A percentile compares a stretch with the other conserved stretches of the same genome.
Conservation (phyloP, 768 basidiomycete genomes). For the Leccinellum rugosiceps region DNA sequence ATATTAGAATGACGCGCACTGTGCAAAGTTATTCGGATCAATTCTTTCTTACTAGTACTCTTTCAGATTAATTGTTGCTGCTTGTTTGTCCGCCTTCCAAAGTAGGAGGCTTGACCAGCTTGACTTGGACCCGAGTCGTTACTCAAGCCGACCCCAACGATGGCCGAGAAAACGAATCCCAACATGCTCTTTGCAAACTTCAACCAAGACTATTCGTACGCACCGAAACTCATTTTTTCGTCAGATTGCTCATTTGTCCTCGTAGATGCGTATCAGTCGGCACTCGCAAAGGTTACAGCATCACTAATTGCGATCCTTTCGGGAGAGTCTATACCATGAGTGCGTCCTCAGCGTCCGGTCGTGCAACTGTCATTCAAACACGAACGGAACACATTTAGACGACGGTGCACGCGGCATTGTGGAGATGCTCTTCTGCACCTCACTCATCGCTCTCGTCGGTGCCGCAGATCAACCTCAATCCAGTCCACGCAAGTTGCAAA, state of each 20-base stretch:
- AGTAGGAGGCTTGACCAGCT: neutral
- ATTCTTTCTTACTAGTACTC: too few relatives aligned
- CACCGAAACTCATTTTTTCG: neutral
- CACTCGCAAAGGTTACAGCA: conserved; percentile 92
- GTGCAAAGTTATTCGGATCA: neutral
- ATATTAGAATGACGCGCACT: neutral
- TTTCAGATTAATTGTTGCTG: conserved; percentile 1
- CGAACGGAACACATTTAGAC: conserved; percentile 42
- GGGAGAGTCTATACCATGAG: conserved; percentile 94
- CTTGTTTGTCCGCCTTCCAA: conserved; percentile 17
- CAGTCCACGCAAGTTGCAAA: conserved; percentile 91
- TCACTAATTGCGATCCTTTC: conserved; percentile 98
- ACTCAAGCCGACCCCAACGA: conserved; percentile 18
- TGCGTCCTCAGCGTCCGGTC: conserved; percentile 41
- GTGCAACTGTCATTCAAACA: neutral
- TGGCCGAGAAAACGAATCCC: conserved; percentile 40
- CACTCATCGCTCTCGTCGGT: conserved; percentile 93
- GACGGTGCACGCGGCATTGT: conserved; percentile 95
- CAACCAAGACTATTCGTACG: conserved; percentile 96
- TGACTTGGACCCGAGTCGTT: neutral
- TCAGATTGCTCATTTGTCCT: conserved; percentile 1
- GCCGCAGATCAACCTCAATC: conserved; percentile 90
- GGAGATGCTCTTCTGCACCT: conserved; percentile 99
- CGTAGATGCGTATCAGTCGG: conserved; percentile 87
- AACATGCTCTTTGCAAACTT: conserved; percentile 88